These are phyloP conservation scores for Termitomyces sp. DNA, from an alignment of 768 basidiomycete species.

Conservation along the genomic window DNA sequence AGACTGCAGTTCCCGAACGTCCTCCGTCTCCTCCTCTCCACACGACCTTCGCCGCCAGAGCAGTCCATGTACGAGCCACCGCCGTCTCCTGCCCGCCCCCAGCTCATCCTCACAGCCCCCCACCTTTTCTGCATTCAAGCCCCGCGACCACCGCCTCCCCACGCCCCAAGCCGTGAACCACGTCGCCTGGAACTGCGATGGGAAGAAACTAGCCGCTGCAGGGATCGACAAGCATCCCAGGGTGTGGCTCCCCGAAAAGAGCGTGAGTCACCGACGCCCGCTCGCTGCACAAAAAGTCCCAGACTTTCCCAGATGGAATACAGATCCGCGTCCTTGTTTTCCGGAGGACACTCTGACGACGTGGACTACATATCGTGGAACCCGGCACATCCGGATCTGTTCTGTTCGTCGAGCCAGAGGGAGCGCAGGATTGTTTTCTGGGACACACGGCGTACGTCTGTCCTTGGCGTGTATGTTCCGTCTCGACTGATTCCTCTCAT, in stretches of 20 bases:
- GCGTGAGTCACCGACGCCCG: constrained; percentile 38
- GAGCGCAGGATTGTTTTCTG: constrained; percentile 76
- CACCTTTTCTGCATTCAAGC: constrained; percentile 75
- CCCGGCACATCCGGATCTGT: constrained; percentile 77
- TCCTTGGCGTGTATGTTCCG: not conserved
- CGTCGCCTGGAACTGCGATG: constrained; percentile 83
- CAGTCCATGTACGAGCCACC: constrained; percentile 59
- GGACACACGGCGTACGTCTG: constrained; percentile 71
- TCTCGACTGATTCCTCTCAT: not conserved
- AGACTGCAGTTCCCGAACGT: constrained; percentile 48
- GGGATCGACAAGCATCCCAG: constrained; percentile 76
- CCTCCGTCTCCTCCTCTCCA: constrained; percentile 71
- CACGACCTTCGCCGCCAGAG: constrained; percentile 63
- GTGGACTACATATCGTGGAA: constrained; percentile 85
- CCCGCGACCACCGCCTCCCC: constrained; percentile 65
- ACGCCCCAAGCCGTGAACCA: constrained; percentile 66
- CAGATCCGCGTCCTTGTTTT: constrained; percentile 57
- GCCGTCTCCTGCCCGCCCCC: constrained; percentile 12
- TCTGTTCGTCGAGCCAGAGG: constrained; percentile 74
- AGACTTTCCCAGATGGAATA: constrained; percentile 53
- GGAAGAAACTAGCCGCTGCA: constrained; percentile 74
- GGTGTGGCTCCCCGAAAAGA: constrained; percentile 77
- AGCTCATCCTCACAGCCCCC: constrained; percentile 47
- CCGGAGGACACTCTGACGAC: constrained; percentile 72
- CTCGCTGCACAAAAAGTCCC: not conserved